Base-by-base conservation (phyloP, 2,329 filamentous ascomycete genomes). In the Penicillium sp. region DNA sequence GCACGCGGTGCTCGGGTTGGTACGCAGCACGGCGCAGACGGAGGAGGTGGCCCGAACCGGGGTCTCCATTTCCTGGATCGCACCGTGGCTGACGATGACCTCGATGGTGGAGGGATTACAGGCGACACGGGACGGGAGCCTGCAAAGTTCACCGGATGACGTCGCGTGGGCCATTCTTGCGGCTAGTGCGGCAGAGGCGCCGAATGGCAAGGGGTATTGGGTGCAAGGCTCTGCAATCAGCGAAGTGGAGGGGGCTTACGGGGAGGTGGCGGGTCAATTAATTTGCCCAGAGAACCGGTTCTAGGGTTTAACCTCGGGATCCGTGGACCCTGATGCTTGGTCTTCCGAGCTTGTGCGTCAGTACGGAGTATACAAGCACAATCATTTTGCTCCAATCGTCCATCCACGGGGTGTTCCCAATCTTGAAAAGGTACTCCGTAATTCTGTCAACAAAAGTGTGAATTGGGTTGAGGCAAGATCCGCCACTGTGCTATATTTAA, bases 141-240 rank as follows among this genome's bases (percentile, higher is more conserved):
- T 57, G 29, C 56, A 59, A 27, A 60, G 45, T 21, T 54, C 48
- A 8, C 53, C 53, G 3, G 59, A 59, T 7, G 62, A 63, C 48
- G 55, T 53, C 39, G 58, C 55, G 3, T 60, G 58, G 60, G 56
- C 51, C 16, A 56, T 63, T 49, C 21, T 51, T 34, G 46, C 55
- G 7, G 56, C 56, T 38, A 55, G 46, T 3, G 46, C 52, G 13
- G 57, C 51, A 2, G 50, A 56, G 24, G 27, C 39, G 8, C 18
- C 42, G 3, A 58, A 58, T 54, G 59, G 53, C n/a, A 65, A 62
- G 47, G 56, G 59, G 7, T 58, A 59, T 46, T 65, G 55, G 57
- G 45, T 63, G n/a, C 58, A 61, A 31, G 60, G 55, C 18, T 14
- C 31, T 24, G 39, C 13, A 10, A 58, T 60, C 45, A 58, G 53